These are phyloP conservation scores for Wickerhamiella parazyma DNA, from an alignment of 805 yeast species.

Conservation along the genomic window DNA sequence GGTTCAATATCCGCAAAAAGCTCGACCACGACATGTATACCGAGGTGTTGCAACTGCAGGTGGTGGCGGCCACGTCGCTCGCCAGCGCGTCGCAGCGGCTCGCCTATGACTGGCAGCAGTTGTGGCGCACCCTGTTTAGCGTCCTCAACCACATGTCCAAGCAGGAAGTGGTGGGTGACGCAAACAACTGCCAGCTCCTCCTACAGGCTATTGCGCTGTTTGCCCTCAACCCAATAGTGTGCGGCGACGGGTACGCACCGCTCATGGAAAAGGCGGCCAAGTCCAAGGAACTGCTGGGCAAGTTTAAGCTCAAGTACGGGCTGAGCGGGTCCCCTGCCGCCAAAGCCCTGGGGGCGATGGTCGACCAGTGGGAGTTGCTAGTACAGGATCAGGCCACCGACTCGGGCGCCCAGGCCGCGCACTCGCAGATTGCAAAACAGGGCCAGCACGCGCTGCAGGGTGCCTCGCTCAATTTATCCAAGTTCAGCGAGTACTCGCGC, in stretches of 20 bases:
- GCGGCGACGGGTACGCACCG: slow-evolving; percentile 23
- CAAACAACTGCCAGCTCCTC: slow-evolving; percentile 9
- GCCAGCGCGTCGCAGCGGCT: slow-evolving; percentile 11
- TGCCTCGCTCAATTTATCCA: not conserved
- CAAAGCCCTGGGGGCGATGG: slow-evolving; percentile 18
- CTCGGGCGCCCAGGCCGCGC: not conserved
- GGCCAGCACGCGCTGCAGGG: slow-evolving; percentile 13
- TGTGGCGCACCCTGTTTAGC: slow-evolving; percentile 26
- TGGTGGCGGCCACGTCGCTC: slow-evolving; percentile 18
- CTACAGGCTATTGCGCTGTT: slow-evolving; percentile 21
- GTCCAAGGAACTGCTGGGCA: slow-evolving; percentile 18
- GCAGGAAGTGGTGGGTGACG: slow-evolving; percentile 4
- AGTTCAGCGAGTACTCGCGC: slow-evolving; percentile 6
- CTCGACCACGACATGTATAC: slow-evolving; percentile 23
- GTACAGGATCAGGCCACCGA: not conserved
- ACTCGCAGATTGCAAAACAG: slow-evolving; percentile 16
- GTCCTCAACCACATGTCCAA: slow-evolving; percentile 20
- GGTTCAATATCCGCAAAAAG: slow-evolving; percentile 22
- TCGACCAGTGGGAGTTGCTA: slow-evolving; percentile 17
- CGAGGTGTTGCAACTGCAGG: slow-evolving; percentile 17
- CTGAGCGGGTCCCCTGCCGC: slow-evolving; percentile 14
- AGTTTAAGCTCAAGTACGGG: slow-evolving; percentile 15
- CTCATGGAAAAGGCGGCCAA: slow-evolving; percentile 24
- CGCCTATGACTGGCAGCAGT: slow-evolving; percentile 28
- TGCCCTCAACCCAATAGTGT: slow-evolving; percentile 24